phyloP scores from a whole-genome alignment of 2,329 filamentous ascomycete species.

The Cladosporium colombiae region DNA sequence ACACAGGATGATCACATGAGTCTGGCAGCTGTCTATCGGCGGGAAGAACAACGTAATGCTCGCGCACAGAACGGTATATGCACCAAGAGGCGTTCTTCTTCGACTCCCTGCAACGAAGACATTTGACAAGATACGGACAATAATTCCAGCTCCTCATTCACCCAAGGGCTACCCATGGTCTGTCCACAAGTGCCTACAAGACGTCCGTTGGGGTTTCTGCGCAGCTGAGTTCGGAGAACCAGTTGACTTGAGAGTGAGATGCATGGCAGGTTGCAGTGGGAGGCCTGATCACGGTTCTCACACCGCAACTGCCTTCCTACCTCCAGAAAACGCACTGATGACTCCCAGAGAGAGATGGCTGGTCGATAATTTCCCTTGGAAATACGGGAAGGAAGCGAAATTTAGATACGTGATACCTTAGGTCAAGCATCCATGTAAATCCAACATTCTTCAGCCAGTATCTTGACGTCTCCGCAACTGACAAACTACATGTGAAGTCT shows the following conservation, averaged over 20 bases:
- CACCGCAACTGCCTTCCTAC: not conserved
- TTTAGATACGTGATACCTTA: not conserved
- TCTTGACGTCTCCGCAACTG: not conserved
- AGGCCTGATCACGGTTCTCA: not conserved
- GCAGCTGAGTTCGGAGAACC: not conserved
- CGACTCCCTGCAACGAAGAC: not conserved
- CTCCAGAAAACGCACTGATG: not conserved
- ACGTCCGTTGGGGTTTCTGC: not conserved
- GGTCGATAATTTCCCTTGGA: not conserved
- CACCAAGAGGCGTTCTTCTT: not conserved
- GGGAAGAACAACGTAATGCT: not conserved
- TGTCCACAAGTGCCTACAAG: not conserved
- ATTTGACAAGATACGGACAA: not conserved
- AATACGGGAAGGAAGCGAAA: not conserved
- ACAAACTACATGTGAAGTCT: not conserved
- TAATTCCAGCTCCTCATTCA: not conserved
- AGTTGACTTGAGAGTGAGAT: not conserved
- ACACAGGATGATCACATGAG: not conserved
- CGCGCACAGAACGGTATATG: not conserved
- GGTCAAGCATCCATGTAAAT: not conserved
- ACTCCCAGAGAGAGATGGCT: not conserved
- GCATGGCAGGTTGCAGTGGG: not conserved
- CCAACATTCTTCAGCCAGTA: not conserved
- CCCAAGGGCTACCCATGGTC: not conserved
- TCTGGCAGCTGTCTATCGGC: not conserved